phyloP scores from a whole-genome alignment of 2,329 filamentous ascomycete species.

The Fusarium phyllophilum region DNA sequence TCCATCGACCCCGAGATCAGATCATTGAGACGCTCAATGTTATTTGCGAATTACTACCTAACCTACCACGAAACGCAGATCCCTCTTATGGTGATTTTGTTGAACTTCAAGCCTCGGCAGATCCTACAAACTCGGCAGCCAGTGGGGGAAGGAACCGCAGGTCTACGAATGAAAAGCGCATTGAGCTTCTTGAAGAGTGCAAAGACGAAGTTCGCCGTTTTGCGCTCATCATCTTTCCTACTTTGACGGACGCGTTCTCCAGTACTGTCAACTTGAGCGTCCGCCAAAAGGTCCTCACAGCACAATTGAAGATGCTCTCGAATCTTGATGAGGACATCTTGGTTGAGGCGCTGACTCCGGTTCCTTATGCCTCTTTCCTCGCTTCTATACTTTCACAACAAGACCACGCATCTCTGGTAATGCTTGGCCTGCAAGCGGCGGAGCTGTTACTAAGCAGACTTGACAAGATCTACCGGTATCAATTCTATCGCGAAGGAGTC shows the following conservation, averaged over 20 bases:
- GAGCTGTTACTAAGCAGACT: slow-evolving; percentile 87
- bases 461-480: slow-evolving; percentile 90
- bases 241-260: slow-evolving; percentile 94
- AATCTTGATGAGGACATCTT: slow-evolving; percentile 89
- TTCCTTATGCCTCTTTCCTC: slow-evolving; percentile 95
- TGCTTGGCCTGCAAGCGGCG: slow-evolving; percentile 86
- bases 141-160: slow-evolving; percentile 42
- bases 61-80: slow-evolving; percentile 68
- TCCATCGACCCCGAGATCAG: slow-evolving; percentile 94
- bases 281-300: slow-evolving; percentile 91
- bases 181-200: slow-evolving; percentile 85
- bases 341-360: slow-evolving; percentile 83
- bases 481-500: slow-evolving; percentile 96
- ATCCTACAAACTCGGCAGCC: slow-evolving; percentile 54
- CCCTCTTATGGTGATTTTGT: slow-evolving; percentile 56
- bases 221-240: slow-evolving; percentile 91
- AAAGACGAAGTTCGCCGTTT: slow-evolving; percentile 90
- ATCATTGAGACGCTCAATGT: slow-evolving; percentile 98
- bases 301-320: slow-evolving; percentile 98
- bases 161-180: slow-evolving; percentile 79
- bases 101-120: slow-evolving; percentile 53
- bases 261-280: slow-evolving; percentile 97
- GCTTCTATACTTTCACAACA: slow-evolving; percentile 96
- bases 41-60: slow-evolving; percentile 91
- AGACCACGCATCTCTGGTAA: slow-evolving; percentile 88